Base-by-base conservation (phyloP, 805 yeast species). In the Candida schatavii region DNA sequence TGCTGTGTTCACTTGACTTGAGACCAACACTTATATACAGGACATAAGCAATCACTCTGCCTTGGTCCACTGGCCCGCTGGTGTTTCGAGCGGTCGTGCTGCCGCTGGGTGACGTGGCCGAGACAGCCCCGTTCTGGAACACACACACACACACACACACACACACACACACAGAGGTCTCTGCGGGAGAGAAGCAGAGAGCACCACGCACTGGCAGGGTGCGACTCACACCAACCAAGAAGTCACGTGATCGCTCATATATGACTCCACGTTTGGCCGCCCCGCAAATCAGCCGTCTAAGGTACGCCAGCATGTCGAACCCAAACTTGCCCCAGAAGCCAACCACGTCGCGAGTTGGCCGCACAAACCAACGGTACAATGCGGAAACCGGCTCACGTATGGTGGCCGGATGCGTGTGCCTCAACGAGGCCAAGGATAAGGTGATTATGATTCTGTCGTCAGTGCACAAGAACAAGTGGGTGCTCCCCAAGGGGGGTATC, bases 401-500 rank as follows among this genome's bases (percentile, higher is more conserved):
- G 49, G 97, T 93, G 6, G 97, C 98, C 3, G 99, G 99, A 0
- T 86, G 96, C 50, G 77, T 93, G 9, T 83, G 91, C 20, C 64
- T 91, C 37, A 79, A 81, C 51, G 57, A 61, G 1, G 68, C 73
- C 21, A 76, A 72, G 42, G 72, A 72, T 22, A 75, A 80, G 51
- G 89, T 91, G 15, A 74, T 93, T 7, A 77, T 93, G 81, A 77
- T 93, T 19, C 76, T 85, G 43, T 87, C 97, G 1, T 72, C 84
- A 11, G 81, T 82, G 5, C 81, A 80, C 47, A 74, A 72, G 32
- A 77, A 79, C 44, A 74, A 74, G 50, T 91, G 96, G 96, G 87
- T 93, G 5, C 62, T 93, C 3, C 99, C 99, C 3, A 93, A 93
- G 60, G 99, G 99, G 26, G 99, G 99, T 1, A 81, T 90, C 30